phyloP scores from a whole-genome alignment of 306 rosid species.

The Quercus wislizeni region DNA sequence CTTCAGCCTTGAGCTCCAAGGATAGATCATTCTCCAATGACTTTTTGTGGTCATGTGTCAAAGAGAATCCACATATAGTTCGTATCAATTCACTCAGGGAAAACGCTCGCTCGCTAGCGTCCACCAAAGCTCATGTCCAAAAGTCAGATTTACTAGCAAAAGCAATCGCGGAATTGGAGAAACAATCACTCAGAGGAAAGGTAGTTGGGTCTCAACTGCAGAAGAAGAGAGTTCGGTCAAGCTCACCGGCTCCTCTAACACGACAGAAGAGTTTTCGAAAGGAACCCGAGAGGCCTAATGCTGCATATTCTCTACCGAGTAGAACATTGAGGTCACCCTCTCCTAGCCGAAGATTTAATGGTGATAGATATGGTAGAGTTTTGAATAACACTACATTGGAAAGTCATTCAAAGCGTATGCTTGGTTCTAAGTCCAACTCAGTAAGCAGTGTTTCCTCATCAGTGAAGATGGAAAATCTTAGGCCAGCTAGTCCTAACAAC shows the following conservation, averaged over 20 bases:
- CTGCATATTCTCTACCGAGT: constrained; percentile 19
- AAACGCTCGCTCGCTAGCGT: constrained; percentile 6
- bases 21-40: constrained; percentile 72
- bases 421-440: constrained; percentile 16
- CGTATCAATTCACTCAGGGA: constrained; percentile 62
- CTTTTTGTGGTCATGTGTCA: constrained; percentile 58
- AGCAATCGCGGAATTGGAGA: not conserved
- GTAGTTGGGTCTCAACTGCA: constrained; percentile 22
- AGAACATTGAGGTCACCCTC: constrained; percentile 55
- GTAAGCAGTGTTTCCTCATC: constrained; percentile 10
- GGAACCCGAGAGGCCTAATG: constrained; percentile 35
- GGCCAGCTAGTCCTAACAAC: constrained; percentile 34
- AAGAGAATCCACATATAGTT: constrained; percentile 62
- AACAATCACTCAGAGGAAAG: constrained; percentile 19
- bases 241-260: constrained; percentile 45
- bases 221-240: constrained; percentile 61
- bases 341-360: constrained; percentile 49
- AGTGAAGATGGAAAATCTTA: constrained; percentile 32
- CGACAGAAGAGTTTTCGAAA: constrained; percentile 78
- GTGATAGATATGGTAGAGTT: constrained; percentile 23
- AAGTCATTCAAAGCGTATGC: constrained; percentile 23
- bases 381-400: not conserved
- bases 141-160: constrained; percentile 10
- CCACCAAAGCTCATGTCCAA: not conserved
- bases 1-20: constrained; percentile 46